phyloP scores from a whole-genome alignment of 2,329 filamentous ascomycete species.

The Alternaria consortialis region DNA sequence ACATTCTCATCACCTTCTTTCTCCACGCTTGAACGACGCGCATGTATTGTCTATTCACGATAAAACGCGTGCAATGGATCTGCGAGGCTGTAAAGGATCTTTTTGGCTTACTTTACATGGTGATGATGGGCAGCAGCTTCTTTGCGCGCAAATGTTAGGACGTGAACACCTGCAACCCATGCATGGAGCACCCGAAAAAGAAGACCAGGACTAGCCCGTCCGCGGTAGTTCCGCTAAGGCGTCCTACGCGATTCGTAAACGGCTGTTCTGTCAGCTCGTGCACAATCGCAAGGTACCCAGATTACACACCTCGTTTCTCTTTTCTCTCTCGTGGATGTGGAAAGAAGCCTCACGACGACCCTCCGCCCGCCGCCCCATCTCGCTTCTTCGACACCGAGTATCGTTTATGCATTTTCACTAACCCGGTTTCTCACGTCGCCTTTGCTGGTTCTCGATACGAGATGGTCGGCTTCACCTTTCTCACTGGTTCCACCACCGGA shows the following conservation, averaged over 20 bases:
- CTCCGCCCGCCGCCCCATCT: neutral
- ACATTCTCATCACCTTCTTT: neutral
- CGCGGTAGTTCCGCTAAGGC: slow-evolving; percentile 4
- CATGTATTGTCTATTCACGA: neutral
- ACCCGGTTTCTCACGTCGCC: neutral
- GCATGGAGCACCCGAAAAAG: neutral
- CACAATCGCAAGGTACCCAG: no score
- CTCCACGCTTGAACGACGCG: neutral
- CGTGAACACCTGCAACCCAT: neutral
- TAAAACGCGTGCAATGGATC: neutral
- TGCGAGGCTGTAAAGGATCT: neutral
- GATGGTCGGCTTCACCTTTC: neutral
- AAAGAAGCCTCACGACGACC: neutral
- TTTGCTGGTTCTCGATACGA: neutral
- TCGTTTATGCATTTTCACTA: slow-evolving; percentile 1
- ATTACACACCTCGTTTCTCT: no score
- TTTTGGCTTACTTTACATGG: neutral
- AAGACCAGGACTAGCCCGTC: neutral
- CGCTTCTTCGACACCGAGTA: slow-evolving; percentile 6
- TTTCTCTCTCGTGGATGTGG: neutral
- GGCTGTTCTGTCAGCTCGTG: no score
- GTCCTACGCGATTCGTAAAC: slow-evolving; percentile 6
- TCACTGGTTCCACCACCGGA: no score
- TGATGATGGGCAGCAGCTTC: no score
- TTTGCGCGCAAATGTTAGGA: no score